A percentile compares a stretch with the other conserved stretches of the same genome.
Conservation (phyloP, 208 protist genomes). For the Acanthamoeba divionensis region DNA sequence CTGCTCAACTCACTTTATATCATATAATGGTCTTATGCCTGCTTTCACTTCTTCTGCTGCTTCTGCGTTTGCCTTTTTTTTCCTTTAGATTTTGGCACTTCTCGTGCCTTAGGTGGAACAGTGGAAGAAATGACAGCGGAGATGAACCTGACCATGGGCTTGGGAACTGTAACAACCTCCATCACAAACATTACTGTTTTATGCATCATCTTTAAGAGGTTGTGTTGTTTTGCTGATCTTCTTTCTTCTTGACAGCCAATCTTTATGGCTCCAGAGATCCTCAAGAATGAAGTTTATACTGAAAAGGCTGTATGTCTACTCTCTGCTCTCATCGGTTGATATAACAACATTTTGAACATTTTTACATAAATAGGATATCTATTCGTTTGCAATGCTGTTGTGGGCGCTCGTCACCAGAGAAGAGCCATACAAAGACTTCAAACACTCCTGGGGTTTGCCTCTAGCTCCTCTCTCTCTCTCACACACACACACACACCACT, state of each 20-base stretch:
- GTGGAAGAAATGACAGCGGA: background rate
- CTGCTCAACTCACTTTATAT: no score
- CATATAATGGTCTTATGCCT: no score
- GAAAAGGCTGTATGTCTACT: constrained; percentile 70
- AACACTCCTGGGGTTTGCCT: background rate
- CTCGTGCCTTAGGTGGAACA: background rate
- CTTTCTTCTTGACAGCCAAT: constrained; percentile 43
- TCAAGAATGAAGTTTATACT: constrained; percentile 63
- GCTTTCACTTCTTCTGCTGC: no score
- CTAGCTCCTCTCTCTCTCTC: background rate
- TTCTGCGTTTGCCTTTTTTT: background rate
- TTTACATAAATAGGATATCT: background rate
- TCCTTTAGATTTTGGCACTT: constrained; percentile 12
- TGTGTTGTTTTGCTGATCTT: background rate
- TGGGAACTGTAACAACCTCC: constrained; percentile 3
- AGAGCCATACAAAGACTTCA: constrained; percentile 9
- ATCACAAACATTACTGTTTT: background rate
- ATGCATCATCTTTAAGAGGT: no score
- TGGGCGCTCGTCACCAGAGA: background rate
- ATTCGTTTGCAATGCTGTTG: constrained; percentile 1
- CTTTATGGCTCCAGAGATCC: constrained; percentile 69
- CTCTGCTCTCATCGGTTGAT: no score
- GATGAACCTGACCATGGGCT: constrained; percentile 12
- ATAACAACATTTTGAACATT: no score
- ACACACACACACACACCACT: no score